Conservation (phyloP, 345 rosid species). For the Physaria fendleri region DNA sequence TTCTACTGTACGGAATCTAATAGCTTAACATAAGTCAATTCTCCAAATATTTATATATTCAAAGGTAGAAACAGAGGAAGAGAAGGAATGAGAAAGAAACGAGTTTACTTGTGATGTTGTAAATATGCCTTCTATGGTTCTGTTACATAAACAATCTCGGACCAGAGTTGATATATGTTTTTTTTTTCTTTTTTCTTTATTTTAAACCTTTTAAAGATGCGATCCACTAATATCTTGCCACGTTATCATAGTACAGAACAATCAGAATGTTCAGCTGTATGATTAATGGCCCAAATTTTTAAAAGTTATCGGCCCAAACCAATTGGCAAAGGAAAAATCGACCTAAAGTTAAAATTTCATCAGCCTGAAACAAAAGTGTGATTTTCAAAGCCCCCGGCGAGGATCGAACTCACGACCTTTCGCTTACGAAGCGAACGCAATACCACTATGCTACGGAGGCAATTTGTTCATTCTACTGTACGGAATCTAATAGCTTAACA, state of each 20-base stretch:
- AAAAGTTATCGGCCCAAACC: no score
- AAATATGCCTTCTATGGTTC: conserved; percentile 24
- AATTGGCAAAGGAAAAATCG: neutral
- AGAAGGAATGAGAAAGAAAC: neutral
- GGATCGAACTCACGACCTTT: conserved; percentile 25
- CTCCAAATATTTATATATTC: no score
- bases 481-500: no score
- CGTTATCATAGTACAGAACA: neutral
- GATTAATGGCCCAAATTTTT: no score
- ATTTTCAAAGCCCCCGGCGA: neutral
- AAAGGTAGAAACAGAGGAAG: neutral
- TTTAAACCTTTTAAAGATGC: neutral
- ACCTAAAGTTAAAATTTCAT: no score
- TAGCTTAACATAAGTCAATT: no score
- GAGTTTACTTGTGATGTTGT: neutral
- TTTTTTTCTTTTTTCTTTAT: neutral
- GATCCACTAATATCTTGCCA: neutral
- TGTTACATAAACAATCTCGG: conserved; percentile 1
- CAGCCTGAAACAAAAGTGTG: no score
- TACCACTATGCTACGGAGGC: conserved; percentile 61
- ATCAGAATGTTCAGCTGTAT: no score
- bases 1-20: no score
- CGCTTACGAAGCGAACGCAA: conserved; percentile 99
- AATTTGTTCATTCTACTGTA: no score
- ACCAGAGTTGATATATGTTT: neutral